Conservation (phyloP, 2,329 filamentous ascomycete genomes). For the Colletotrichum truncatum region DNA sequence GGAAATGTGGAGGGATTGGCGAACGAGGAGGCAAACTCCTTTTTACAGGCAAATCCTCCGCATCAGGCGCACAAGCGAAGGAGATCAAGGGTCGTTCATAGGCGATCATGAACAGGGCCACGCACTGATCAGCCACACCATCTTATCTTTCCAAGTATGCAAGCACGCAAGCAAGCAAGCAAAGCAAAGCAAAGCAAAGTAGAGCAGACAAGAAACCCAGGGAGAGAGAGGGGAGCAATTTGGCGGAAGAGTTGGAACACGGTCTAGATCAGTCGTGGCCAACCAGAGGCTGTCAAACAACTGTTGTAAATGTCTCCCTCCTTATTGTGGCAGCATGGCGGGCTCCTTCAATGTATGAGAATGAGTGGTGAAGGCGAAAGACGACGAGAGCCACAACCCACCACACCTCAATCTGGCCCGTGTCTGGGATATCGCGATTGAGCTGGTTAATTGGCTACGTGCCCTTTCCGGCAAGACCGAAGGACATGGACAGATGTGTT, state of each 20-base stretch:
- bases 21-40: neutral
- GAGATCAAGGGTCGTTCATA: neutral
- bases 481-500: too few species aligned
- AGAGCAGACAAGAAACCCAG: neutral
- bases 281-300: neutral
- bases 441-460: neutral
- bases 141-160: too few species aligned
- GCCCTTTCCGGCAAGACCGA: neutral
- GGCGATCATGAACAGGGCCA: constrained; percentile 21
- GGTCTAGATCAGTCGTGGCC: neutral
- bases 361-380: neutral
- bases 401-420: neutral
- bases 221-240: neutral
- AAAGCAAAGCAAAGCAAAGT: too few species aligned
- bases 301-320: neutral
- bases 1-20: neutral
- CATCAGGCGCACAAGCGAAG: neutral
- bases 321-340: neutral
- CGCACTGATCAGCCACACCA: constrained; percentile 20
- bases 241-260: too few species aligned
- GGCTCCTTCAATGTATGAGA: neutral
- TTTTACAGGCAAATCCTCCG: neutral
- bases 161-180: too few species aligned
- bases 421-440: neutral
- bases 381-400: neutral